Percentiles rank a stretch among this genome's conserved stretches.
Conservation (phyloP, 176 grass and related monocot genomes). For the Poa pratensis region DNA sequence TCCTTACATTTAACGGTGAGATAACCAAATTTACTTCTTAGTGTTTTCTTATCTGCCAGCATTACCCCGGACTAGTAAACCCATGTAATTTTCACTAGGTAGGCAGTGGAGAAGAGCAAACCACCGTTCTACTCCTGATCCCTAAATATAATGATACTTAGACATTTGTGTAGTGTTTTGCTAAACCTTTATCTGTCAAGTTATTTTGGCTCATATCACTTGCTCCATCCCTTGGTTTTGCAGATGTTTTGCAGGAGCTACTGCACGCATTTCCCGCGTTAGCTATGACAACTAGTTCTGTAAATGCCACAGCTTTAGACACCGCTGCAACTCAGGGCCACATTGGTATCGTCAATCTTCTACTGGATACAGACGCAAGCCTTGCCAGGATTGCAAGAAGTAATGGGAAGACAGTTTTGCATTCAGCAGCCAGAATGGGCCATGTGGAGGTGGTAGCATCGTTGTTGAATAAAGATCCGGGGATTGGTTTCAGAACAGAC, state of each 20-base stretch:
- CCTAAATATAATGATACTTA: neutral
- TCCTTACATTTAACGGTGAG: neutral
- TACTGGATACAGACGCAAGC: conserved; percentile 85
- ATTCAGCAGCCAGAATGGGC: conserved; percentile 97
- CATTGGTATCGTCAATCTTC: conserved; percentile 81
- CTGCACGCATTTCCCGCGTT: conserved; percentile 73
- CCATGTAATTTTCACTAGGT: conserved; percentile 14
- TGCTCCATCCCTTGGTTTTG: conserved; percentile 35
- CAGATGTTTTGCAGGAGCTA: conserved; percentile 85
- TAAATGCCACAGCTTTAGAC: conserved; percentile 95
- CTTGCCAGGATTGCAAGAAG: conserved; percentile 86
- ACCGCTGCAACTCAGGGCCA: conserved; percentile 90
- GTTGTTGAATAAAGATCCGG: conserved; percentile 83
- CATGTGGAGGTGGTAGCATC: conserved; percentile 83
- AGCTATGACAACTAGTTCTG: conserved; percentile 91
- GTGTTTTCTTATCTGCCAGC: conserved; percentile 10
- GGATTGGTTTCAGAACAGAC: conserved; percentile 82
- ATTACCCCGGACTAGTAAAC: conserved; percentile 2
- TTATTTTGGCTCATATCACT: neutral
- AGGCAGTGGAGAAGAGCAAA: conserved; percentile 1
- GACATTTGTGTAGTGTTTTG: neutral
- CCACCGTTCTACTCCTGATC: neutral
- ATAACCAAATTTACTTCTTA: neutral
- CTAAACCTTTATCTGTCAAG: conserved; percentile 9
- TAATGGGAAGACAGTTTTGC: conserved; percentile 88